These are phyloP conservation scores for Pseudogymnoascus sp. DNA, from an alignment of 2,329 filamentous ascomycete species.

Conservation along the genomic window DNA sequence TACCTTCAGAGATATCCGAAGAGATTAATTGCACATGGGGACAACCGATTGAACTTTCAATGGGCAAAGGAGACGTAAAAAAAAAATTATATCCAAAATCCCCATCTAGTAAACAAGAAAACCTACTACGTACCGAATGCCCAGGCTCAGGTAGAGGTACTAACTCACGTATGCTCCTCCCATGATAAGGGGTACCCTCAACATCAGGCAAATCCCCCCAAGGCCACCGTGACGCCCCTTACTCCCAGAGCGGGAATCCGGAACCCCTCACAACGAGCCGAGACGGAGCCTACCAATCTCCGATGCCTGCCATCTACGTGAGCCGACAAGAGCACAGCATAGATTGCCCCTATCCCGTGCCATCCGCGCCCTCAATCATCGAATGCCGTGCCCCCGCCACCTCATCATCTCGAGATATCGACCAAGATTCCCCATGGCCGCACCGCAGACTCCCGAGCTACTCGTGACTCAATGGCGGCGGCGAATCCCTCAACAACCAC, in stretches of 20 bases:
- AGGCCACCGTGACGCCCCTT: not conserved
- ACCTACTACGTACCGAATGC: not conserved
- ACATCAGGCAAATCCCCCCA: not conserved
- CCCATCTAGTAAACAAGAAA: not conserved
- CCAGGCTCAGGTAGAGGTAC: not conserved
- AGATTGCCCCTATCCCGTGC: slow-evolving; percentile 3
- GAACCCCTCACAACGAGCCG: not conserved
- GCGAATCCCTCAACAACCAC: slow-evolving; percentile 1
- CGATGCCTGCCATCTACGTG: not conserved
- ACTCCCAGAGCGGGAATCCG: not conserved
- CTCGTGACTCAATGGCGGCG: slow-evolving; percentile 1
- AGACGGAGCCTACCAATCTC: not conserved
- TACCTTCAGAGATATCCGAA: not conserved
- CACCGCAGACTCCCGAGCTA: not conserved
- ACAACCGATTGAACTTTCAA: not conserved
- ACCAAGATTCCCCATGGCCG: not conserved
- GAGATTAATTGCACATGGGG: not conserved
- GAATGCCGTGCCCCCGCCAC: slow-evolving; percentile 2
- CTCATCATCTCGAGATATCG: not conserved
- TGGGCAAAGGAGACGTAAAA: not conserved
- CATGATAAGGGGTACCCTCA: not conserved
- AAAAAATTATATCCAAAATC: not conserved
- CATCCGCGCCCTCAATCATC: not conserved
- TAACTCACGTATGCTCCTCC: not conserved
- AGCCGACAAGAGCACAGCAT: not conserved